These are phyloP conservation scores for Suhomyces kilbournensis DNA, from an alignment of 805 yeast genomes.

Conservation along the genomic window DNA sequence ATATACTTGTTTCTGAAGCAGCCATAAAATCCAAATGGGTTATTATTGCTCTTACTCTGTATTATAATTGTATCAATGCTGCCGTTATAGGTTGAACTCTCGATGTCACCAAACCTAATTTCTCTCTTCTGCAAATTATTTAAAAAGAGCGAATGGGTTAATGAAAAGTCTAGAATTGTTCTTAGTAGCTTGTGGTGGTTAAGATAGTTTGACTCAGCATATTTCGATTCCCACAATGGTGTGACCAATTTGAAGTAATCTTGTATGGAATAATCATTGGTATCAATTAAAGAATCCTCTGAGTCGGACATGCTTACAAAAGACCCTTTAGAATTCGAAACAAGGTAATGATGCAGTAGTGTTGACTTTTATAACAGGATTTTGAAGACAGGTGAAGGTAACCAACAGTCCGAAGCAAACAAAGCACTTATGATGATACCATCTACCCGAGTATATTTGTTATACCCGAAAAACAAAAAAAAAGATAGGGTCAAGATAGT, in stretches of 20 bases:
- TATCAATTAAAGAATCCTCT: constrained; percentile 14
- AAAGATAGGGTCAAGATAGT: neutral
- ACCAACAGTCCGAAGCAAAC: neutral
- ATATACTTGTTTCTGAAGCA: constrained; percentile 22
- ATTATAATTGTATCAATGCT: constrained; percentile 4
- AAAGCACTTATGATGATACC: neutral
- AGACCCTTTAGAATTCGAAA: neutral
- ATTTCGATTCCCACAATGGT: constrained; percentile 15
- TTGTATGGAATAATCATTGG: constrained; percentile 12
- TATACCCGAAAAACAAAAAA: neutral
- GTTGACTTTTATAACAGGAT: neutral
- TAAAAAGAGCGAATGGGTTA: constrained; percentile 19
- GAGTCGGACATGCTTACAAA: constrained; percentile 16
- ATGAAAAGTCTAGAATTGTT: constrained; percentile 24
- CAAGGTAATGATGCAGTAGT: neutral
- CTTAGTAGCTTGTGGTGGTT: constrained; percentile 20
- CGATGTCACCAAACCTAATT: constrained; percentile 19
- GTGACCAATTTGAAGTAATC: constrained; percentile 19
- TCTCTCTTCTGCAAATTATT: constrained; percentile 24
- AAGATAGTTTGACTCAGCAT: constrained; percentile 10
- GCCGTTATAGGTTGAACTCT: neutral
- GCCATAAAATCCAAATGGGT: constrained; percentile 13
- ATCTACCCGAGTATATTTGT: neutral
- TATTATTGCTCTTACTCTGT: constrained; percentile 1
- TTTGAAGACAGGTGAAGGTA: neutral